Conservation (phyloP, 2,329 filamentous ascomycete genomes). For the Xylaria sp. region DNA sequence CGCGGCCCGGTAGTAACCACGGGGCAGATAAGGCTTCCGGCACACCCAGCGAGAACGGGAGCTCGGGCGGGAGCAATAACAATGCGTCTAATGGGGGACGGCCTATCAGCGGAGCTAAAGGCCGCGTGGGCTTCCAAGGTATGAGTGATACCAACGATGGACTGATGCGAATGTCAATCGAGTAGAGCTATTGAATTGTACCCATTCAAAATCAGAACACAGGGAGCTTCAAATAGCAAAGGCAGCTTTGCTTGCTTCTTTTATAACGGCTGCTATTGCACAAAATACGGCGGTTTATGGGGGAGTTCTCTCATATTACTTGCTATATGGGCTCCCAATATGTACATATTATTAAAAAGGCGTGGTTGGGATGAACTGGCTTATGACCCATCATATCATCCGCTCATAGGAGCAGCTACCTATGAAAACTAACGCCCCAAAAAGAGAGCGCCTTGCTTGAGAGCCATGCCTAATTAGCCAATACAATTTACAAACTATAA, state of each 20-base stretch:
- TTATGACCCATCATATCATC: not conserved
- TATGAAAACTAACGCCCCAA: not conserved
- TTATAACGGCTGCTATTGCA: not conserved
- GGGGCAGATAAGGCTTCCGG: slow-evolving; percentile 62
- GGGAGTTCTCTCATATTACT: not conserved
- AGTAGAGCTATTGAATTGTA: slow-evolving; percentile 65
- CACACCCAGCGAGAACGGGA: slow-evolving; percentile 63
- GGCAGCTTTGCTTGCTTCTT: not conserved
- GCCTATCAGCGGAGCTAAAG: slow-evolving; percentile 64
- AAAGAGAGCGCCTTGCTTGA: not conserved
- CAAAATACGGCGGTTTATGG: not conserved
- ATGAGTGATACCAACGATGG: slow-evolving; percentile 97
- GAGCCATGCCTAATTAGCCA: not conserved
- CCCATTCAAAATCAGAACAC: no score
- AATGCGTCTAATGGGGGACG: slow-evolving; percentile 50
- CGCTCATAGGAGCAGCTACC: slow-evolving; percentile 1
- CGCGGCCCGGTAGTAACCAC: slow-evolving; percentile 70
- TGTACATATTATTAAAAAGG: no score
- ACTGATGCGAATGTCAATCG: slow-evolving; percentile 96
- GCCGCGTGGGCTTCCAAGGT: slow-evolving; percentile 82
- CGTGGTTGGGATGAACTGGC: no score
- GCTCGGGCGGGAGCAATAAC: slow-evolving; percentile 47
- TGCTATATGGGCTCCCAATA: not conserved
- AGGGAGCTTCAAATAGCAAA: not conserved
- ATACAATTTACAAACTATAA: not conserved